Base-by-base conservation (phyloP, 208 protist species). In the Herpetomonas samuelpessoai region DNA sequence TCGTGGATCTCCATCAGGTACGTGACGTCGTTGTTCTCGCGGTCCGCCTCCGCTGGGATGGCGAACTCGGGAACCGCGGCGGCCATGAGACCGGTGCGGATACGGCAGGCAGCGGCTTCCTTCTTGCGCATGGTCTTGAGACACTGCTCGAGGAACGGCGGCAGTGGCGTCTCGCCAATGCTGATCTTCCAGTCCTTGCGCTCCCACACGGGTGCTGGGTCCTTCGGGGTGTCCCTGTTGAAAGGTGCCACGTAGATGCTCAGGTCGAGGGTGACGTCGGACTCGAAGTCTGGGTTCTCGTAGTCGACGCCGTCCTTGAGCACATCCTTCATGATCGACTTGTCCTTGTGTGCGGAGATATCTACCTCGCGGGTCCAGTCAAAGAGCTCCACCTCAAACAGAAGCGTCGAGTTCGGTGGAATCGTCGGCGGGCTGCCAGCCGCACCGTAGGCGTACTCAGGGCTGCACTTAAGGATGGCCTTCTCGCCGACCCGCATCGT, bases 301-400 rank as follows among this genome's bases (percentile, higher is more conserved):
- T 82, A 92, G 55, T 84, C 82, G 16, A 83, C 54, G 38, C 86
- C 88, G 24, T 93, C 81, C 27, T 76, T 67, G 27, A 87, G 65
- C 18, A 83, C 44, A 57, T 68, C 68, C 73, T 92, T 95, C 79
- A 95, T 84, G 22, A 94, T 60, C 2, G 85, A 86, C 57, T 74
- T 70, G 60, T 97, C 81, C 71, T 91, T 95, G 3, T 41, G 39
- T 7, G 55, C 45, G 12, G 81, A 92, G 57, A 93, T 83, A 65
- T 95, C 88, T 59, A 81, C 74, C 61, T 88, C 76, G 31, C 72
- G 59, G 25, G 79, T 90, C 87, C 88, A 96, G 41, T 66, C 62
- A 45, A 96, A 81, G 28, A 97, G 71, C 65, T 96, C 88, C 57
- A 97, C 84, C 58, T 97, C 91, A 64, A 97, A 97, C 14, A 94